Conservation (phyloP, 2,329 filamentous ascomycete genomes). For the Furcasterigmium furcatum region DNA sequence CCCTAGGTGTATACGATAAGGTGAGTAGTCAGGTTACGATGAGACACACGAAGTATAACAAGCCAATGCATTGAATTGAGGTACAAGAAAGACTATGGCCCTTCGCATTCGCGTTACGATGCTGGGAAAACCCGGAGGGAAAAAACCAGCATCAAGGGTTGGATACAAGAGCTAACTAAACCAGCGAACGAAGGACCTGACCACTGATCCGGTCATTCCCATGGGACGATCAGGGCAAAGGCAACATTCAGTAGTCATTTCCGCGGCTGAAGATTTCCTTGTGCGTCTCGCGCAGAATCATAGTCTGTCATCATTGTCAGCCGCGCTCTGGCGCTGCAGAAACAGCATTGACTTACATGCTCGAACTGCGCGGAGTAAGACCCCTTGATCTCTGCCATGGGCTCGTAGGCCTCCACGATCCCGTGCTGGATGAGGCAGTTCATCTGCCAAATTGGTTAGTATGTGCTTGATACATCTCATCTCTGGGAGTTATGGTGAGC, state of each 20-base stretch:
- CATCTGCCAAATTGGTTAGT: slow-evolving; percentile 35
- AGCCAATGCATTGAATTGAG: too few relatives aligned
- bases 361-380: slow-evolving; percentile 65
- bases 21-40: too few relatives aligned
- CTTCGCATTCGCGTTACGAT: slow-evolving; percentile 1
- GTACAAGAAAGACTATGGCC: too few relatives aligned
- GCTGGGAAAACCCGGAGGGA: background rate
- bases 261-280: slow-evolving; percentile 53
- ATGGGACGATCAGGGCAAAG: too few relatives aligned
- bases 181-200: background rate
- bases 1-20: too few relatives aligned
- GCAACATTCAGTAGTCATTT: slow-evolving; percentile 39
- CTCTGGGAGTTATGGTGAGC: background rate
- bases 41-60: too few relatives aligned
- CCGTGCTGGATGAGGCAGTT: slow-evolving; percentile 55
- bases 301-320: slow-evolving; percentile 32
- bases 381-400: slow-evolving; percentile 54
- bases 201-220: too few relatives aligned
- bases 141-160: slow-evolving; percentile 2
- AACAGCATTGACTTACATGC: slow-evolving; percentile 31
- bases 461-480: background rate
- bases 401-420: slow-evolving; percentile 53
- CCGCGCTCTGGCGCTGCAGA: background rate
- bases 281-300: slow-evolving; percentile 36
- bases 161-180: background rate